These are phyloP conservation scores for Nadsonia commutata DNA, from an alignment of 1,139 yeast species.

Conservation along the genomic window DNA sequence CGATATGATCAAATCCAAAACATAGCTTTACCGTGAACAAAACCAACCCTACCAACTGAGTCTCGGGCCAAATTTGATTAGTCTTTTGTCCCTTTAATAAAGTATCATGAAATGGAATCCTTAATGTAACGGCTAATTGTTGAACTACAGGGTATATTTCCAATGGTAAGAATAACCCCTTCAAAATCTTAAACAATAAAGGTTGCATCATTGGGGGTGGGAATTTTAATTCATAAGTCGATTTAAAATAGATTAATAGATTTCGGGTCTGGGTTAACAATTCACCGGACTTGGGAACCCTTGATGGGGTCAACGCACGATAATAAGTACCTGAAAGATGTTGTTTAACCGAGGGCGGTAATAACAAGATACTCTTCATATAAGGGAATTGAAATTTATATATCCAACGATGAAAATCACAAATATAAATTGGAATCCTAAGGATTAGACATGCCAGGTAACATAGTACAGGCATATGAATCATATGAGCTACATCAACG, in stretches of 20 bases:
- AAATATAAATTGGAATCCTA: slow-evolving; percentile 17
- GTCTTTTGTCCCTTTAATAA: neutral
- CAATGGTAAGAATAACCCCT: slow-evolving; percentile 23
- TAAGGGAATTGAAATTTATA: slow-evolving; percentile 17
- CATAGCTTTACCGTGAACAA: slow-evolving; percentile 20
- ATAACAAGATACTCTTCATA: slow-evolving; percentile 11
- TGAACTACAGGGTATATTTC: slow-evolving; percentile 18
- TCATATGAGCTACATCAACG: slow-evolving; percentile 6
- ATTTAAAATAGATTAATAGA: slow-evolving; percentile 8
- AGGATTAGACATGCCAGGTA: slow-evolving; percentile 18
- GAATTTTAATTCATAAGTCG: slow-evolving; percentile 9
- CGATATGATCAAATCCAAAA: slow-evolving; percentile 20
- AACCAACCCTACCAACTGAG: slow-evolving; percentile 11
- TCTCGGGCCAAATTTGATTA: slow-evolving; percentile 9
- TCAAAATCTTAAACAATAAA: slow-evolving; percentile 17
- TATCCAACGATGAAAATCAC: slow-evolving; percentile 21
- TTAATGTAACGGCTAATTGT: slow-evolving; percentile 6
- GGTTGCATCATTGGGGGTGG: slow-evolving; percentile 15
- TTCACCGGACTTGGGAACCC: slow-evolving; percentile 9
- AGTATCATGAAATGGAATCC: neutral
- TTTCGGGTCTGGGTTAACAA: slow-evolving; percentile 8
- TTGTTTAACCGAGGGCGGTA: slow-evolving; percentile 12
- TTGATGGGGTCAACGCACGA: slow-evolving; percentile 8
- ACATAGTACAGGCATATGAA: slow-evolving; percentile 14
- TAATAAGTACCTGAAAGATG: slow-evolving; percentile 9